phyloP scores from a whole-genome alignment of 805 yeast genomes.

The Wickerhamiella australiensis region DNA sequence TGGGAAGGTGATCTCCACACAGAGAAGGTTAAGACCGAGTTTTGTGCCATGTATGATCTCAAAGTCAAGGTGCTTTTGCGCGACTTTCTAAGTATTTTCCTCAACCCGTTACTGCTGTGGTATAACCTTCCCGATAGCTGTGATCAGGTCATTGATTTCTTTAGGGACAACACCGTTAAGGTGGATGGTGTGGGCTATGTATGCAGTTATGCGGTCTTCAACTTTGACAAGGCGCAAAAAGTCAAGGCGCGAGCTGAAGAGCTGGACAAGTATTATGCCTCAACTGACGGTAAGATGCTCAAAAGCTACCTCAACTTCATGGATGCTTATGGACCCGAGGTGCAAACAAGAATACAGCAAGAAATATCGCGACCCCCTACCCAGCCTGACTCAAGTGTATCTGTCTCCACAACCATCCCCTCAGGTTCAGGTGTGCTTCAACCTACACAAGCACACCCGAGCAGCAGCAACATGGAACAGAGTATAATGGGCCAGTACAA shows the following conservation, averaged over 20 bases:
- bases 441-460: too few species aligned
- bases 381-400: neutral
- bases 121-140: slow-evolving; percentile 61
- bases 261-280: slow-evolving; percentile 32
- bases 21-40: slow-evolving; percentile 70
- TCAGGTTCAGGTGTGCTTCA: too few species aligned
- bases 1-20: slow-evolving; percentile 86
- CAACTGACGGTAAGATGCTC: slow-evolving; percentile 76
- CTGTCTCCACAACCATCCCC: neutral
- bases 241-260: slow-evolving; percentile 29
- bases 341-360: neutral
- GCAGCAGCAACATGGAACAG: neutral
- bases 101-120: slow-evolving; percentile 88
- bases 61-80: slow-evolving; percentile 56
- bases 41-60: slow-evolving; percentile 64
- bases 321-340: slow-evolving; percentile 54
- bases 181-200: slow-evolving; percentile 93
- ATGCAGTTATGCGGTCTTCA: slow-evolving; percentile 88
- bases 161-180: slow-evolving; percentile 78
- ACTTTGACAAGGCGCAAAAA: slow-evolving; percentile 44
- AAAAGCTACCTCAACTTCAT: slow-evolving; percentile 78
- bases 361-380: neutral
- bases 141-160: slow-evolving; percentile 75
- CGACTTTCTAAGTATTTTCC: slow-evolving; percentile 67
- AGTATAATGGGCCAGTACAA: slow-evolving; percentile 28